A percentile compares a stretch with the other conserved stretches of the same genome.
Evolutionary conservation across 2,329 filamentous ascomycete genomes (phyloP).

Genomic region (Colletotrichum siamense): DNA sequence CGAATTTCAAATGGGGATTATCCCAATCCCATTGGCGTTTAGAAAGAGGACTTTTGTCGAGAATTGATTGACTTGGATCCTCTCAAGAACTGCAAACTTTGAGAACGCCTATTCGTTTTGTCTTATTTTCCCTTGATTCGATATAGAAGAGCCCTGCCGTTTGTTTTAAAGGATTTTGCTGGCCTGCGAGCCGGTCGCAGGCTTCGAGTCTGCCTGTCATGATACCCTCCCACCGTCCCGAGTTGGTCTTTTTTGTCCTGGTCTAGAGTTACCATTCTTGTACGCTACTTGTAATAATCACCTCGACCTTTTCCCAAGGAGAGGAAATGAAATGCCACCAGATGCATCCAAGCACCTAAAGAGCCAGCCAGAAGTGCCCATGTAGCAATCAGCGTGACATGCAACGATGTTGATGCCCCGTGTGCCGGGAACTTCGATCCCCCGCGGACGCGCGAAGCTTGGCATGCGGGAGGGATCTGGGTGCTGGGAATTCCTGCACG

Average conservation of each 20-base stretch:
- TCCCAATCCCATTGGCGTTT: background rate
- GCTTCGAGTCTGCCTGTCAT: background rate
- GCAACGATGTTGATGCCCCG: background rate
- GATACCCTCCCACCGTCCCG: slow-evolving; percentile 17
- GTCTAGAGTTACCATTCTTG: background rate
- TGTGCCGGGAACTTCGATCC: too few relatives aligned
- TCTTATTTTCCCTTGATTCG: background rate
- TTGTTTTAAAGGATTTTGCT: background rate
- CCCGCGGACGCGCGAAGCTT: slow-evolving; percentile 1
- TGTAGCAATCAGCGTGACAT: background rate
- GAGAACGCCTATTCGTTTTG: background rate
- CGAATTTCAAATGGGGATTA: background rate
- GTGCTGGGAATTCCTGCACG: background rate
- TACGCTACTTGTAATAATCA: background rate
- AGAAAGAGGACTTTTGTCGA: background rate
- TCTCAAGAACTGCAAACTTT: background rate
- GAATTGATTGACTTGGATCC: background rate
- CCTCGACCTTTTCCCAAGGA: background rate
- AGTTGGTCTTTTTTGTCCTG: background rate
- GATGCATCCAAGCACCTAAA: background rate
- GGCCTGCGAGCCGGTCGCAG: background rate
- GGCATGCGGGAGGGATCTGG: background rate
- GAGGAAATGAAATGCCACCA: background rate
- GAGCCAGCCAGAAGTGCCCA: background rate
- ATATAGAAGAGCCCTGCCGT: background rate